A percentile compares a stretch with the other conserved stretches of the same genome.
Evolutionary conservation across 192 early-diverging fungal species (phyloP).

Genomic region (Coemansia sp.): DNA sequence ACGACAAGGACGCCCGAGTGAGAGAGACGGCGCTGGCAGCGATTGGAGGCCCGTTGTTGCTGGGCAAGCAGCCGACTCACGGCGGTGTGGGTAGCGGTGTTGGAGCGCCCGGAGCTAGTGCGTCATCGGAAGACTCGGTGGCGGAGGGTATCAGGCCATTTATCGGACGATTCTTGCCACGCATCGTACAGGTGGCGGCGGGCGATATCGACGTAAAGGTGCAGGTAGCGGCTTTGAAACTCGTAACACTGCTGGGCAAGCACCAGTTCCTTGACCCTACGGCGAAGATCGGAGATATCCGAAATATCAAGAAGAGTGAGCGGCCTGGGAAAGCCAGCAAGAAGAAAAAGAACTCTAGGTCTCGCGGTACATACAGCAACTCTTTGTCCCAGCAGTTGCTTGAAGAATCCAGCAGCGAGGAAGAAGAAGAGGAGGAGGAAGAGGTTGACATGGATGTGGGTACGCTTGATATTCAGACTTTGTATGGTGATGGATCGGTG

Average conservation of each 20-base stretch:
- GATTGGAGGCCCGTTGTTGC: constrained; percentile 59
- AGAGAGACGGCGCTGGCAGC: constrained; percentile 73
- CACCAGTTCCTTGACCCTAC: constrained; percentile 37
- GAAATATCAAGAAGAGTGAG: constrained; percentile 8
- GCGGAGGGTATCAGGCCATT: constrained; percentile 53
- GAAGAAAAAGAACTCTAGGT: constrained; percentile 7
- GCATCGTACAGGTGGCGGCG: constrained; percentile 50
- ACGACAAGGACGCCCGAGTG: constrained; percentile 75
- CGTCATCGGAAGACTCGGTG: constrained; percentile 57
- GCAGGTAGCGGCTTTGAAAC: constrained; percentile 49
- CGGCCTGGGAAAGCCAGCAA: not conserved
- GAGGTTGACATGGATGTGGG: constrained; percentile 1
- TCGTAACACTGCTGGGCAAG: constrained; percentile 34
- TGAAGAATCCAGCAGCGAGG: constrained; percentile 43
- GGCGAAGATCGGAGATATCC: constrained; percentile 39
- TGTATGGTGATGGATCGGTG: constrained; percentile 19
- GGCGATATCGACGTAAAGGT: constrained; percentile 46
- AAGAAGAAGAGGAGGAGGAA: constrained; percentile 2
- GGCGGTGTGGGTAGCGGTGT: constrained; percentile 69
- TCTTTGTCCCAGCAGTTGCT: constrained; percentile 55
- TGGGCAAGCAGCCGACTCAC: constrained; percentile 62
- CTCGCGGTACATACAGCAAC: constrained; percentile 37
- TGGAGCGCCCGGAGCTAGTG: constrained; percentile 72
- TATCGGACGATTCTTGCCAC: constrained; percentile 40
- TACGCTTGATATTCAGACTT: constrained; percentile 18